phyloP scores from a whole-genome alignment of 73 alveolate species.

The Stentor coeruleus region DNA sequence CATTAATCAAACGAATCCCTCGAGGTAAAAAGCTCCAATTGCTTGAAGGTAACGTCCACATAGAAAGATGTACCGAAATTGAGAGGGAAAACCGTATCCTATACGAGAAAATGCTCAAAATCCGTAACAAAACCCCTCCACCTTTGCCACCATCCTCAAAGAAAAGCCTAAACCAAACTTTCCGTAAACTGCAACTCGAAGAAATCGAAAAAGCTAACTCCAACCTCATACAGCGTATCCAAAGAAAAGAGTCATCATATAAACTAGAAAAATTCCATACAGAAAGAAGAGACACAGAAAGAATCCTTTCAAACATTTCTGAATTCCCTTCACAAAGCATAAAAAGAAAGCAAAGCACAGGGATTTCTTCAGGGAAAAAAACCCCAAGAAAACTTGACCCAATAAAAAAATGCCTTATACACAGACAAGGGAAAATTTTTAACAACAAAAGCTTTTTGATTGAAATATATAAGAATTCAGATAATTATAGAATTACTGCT shows the following conservation, averaged over 20 bases:
- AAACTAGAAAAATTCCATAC: not conserved
- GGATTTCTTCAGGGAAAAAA: not conserved
- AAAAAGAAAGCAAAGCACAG: not conserved
- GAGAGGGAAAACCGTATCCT: constrained; percentile 1
- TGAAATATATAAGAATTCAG: not conserved
- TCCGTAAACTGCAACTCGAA: not conserved
- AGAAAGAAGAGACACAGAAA: not conserved
- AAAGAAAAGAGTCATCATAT: not conserved
- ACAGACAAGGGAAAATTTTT: not conserved
- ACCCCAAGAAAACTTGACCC: no score
- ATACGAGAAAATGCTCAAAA: not conserved
- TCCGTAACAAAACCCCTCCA: not conserved
- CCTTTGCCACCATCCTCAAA: not conserved
- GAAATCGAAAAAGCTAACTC: not conserved
- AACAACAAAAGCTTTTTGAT: not conserved
- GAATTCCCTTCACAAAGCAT: not conserved
- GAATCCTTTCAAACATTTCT: not conserved
- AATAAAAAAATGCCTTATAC: not conserved
- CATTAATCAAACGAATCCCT: not conserved
- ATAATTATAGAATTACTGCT: not conserved
- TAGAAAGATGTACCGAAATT: not conserved
- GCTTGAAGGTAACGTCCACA: not conserved
- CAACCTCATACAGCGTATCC: not conserved
- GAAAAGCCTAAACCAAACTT: not conserved
- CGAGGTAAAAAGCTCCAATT: not conserved